Base-by-base conservation (phyloP, 768 basidiomycete species). In the Dictyophora rubrovolvata region DNA sequence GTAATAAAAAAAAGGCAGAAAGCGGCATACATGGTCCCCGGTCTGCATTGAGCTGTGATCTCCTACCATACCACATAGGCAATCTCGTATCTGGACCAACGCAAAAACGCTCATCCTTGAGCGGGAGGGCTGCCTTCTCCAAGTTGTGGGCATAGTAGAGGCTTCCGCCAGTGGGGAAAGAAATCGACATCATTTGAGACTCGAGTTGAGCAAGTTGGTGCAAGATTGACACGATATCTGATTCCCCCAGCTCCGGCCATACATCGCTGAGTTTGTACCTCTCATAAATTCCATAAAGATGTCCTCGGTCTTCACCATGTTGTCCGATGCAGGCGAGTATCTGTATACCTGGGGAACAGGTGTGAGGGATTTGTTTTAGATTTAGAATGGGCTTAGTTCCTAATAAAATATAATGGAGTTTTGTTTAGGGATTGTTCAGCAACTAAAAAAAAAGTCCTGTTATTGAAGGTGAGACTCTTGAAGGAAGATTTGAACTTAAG, bases 151-250 rank as follows among this genome's bases (percentile, higher is more conserved):
- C 47, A 56, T 71, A 80, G 69, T 79, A 80, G 0, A 80, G 70
- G 70, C 77, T 77, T 70, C 79, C 77, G 51, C 77, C 75, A 69
- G 75, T 77, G 20, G 76, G 78, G 63, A 79, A 79, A 61, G 71
- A 0, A 42, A 74, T 69, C n/a, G 73, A 74, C 78, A 78, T 79
- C 71, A 79, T 77, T 7, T 62, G 55, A 0, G 75, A 72, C 68
- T 81, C 78, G 65, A 82, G 70, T 62, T 79, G 34, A 67, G 64
- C 70, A 66, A 81, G 69, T 63, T 81, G 76, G 54, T 71, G 73
- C 60, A 71, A 56, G 69, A 80, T 51, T 1, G 76, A 79, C 63
- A 67, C 59, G 64, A 78, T 68, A 6, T 77, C 73, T 59, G 1
- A 14, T 61, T 75, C 73, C 64, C 59, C 66, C 16, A 79, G 68